Evolutionary conservation across 1,139 yeast genomes (phyloP).

Genomic region (Saccharomycopsis hybrid): DNA sequence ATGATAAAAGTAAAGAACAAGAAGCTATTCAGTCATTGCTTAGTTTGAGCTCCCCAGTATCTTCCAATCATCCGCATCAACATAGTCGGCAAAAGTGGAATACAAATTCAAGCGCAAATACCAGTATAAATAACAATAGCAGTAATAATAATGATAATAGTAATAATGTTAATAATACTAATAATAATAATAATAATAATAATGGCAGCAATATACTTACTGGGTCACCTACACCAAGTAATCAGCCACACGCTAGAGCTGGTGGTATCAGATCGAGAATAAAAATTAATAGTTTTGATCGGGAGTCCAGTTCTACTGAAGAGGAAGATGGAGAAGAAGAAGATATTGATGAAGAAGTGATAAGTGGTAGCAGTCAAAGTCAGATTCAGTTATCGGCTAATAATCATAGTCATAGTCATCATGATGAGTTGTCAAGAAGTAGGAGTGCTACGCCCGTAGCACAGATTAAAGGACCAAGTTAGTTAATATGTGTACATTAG

Average conservation of each 20-base stretch:
- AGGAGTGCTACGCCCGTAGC: background rate
- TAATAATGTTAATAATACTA: too few species aligned
- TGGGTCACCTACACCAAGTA: conserved; percentile 6
- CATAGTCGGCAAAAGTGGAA: background rate
- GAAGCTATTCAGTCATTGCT: conserved; percentile 20
- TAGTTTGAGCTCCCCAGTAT: conserved; percentile 14
- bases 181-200: too few species aligned
- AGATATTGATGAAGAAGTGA: too few species aligned
- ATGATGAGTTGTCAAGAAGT: too few species aligned
- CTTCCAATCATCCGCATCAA: conserved; percentile 4
- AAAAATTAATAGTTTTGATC: background rate
- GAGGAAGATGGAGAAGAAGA: conserved; percentile 9
- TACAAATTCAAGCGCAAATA: too few species aligned
- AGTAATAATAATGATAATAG: too few species aligned
- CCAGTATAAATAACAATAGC: too few species aligned
- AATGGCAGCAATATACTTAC: background rate
- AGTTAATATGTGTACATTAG: too few species aligned
- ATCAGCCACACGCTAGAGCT: background rate
- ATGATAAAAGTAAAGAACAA: conserved; percentile 16
- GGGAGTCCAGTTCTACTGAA: conserved; percentile 12
- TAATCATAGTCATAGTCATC: too few species aligned
- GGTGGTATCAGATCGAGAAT: background rate
- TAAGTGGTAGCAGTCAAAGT: too few species aligned
- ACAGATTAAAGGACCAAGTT: background rate
- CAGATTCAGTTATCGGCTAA: too few species aligned